These are phyloP conservation scores for Myxozyma nipponensis DNA, from an alignment of 805 yeast species.

Conservation along the genomic window DNA sequence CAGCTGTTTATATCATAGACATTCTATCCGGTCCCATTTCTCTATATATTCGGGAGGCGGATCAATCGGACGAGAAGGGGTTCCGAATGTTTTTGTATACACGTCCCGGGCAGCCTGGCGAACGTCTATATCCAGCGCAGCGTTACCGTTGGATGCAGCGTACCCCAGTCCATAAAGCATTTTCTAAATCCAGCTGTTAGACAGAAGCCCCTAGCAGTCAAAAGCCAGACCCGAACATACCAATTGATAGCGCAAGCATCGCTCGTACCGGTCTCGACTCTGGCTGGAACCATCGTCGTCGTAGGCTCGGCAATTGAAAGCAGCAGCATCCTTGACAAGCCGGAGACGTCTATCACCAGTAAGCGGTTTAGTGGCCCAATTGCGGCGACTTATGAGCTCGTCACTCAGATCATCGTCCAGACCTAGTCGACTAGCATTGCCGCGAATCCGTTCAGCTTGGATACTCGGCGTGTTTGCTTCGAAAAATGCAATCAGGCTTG, in stretches of 20 bases:
- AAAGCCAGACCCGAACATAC: background rate
- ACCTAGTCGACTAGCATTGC: conserved; percentile 2
- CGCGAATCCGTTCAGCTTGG: background rate
- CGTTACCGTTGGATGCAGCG: conserved; percentile 1
- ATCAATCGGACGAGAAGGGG: conserved; percentile 4
- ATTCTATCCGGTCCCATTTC: background rate
- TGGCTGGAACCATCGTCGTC: background rate
- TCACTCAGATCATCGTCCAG: conserved; percentile 2
- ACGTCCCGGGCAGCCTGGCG: background rate
- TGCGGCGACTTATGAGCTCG: background rate
- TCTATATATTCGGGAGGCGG: background rate
- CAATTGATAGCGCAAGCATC: conserved; percentile 6
- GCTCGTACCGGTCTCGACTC: background rate
- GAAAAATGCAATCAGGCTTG: conserved; percentile 8
- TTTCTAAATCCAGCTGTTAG: conserved; percentile 5
- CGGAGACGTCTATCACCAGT: background rate
- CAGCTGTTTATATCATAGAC: no score
- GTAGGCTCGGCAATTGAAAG: conserved; percentile 5
- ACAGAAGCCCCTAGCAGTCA: no score
- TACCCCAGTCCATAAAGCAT: conserved; percentile 17
- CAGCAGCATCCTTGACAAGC: conserved; percentile 2
- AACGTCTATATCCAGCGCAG: background rate
- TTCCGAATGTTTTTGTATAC: background rate
- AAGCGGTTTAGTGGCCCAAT: conserved; percentile 4
- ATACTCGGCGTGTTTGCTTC: conserved; percentile 14